A percentile compares a stretch with the other conserved stretches of the same genome.
These are phyloP conservation scores for Calycina marina DNA, from an alignment of 2,329 filamentous ascomycete genomes.

Conservation along the genomic window DNA sequence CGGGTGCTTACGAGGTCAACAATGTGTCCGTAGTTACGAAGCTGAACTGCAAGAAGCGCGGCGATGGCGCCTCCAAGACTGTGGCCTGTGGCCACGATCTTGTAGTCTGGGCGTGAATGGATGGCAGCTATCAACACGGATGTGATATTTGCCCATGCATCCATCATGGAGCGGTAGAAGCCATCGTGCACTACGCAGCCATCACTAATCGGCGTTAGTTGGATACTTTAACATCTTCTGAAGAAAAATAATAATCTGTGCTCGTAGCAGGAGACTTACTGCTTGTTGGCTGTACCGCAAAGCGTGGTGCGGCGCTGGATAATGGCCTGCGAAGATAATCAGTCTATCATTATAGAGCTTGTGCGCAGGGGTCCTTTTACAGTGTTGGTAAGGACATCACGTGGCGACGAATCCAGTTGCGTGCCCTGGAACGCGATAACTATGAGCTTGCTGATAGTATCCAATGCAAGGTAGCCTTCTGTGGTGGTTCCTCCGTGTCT, in stretches of 20 bases:
- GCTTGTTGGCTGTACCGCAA: constrained; percentile 6
- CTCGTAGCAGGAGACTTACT: too few relatives aligned
- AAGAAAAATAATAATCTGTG: too few relatives aligned
- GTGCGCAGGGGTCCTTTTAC: too few relatives aligned
- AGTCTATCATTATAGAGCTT: too few relatives aligned
- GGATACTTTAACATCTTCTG: too few relatives aligned
- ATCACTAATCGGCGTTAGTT: too few relatives aligned
- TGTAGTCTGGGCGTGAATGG: constrained; percentile 12
- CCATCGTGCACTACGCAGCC: constrained; percentile 17
- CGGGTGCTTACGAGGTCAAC: constrained; percentile 10
- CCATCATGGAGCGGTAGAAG: constrained; percentile 12
- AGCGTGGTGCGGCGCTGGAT: constrained; percentile 4
- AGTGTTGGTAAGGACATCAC: constrained; percentile 4
- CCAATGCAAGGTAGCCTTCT: constrained; percentile 13
- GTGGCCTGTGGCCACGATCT: constrained; percentile 20
- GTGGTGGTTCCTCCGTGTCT: constrained; percentile 6
- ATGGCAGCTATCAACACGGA: constrained; percentile 8
- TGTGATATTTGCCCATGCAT: constrained; percentile 9
- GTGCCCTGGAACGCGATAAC: constrained; percentile 15
- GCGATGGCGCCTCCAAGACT: constrained; percentile 21
- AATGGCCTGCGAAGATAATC: too few relatives aligned
- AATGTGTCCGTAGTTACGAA: constrained; percentile 11
- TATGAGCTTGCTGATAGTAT: constrained; percentile 12
- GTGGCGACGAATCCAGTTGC: not conserved
- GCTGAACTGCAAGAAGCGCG: constrained; percentile 15